These are phyloP conservation scores for Strobilomyces echinocephalus DNA, from an alignment of 768 basidiomycete genomes.

Conservation along the genomic window DNA sequence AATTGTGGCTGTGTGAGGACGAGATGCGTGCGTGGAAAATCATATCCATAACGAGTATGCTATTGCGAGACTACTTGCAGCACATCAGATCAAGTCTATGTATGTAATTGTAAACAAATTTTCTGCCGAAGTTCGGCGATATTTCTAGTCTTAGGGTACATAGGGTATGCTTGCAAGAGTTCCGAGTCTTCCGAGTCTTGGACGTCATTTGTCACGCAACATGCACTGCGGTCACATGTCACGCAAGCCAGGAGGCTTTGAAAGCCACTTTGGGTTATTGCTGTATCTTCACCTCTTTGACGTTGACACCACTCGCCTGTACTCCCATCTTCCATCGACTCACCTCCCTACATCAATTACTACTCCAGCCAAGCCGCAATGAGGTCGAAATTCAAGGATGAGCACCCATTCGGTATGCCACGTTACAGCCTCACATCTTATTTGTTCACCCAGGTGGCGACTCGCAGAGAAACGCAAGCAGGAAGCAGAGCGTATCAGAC, in stretches of 20 bases:
- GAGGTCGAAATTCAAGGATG: slow-evolving; percentile 98
- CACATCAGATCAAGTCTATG: too few species aligned
- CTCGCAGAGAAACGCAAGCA: slow-evolving; percentile 95
- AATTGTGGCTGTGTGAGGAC: too few species aligned
- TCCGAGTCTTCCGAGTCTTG: too few species aligned
- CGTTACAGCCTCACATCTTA: slow-evolving; percentile 30
- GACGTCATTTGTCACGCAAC: slow-evolving; percentile 7
- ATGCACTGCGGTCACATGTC: slow-evolving; percentile 28
- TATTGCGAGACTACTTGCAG: too few species aligned
- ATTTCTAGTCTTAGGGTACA: too few species aligned
- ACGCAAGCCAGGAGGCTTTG: slow-evolving; percentile 31
- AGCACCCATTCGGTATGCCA: slow-evolving; percentile 88
- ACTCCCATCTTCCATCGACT: slow-evolving; percentile 6
- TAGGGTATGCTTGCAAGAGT: too few species aligned
- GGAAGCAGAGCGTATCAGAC: slow-evolving; percentile 95
- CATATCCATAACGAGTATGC: too few species aligned
- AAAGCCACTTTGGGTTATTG: slow-evolving; percentile 23
- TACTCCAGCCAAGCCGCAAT: slow-evolving; percentile 36
- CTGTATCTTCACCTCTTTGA: slow-evolving; percentile 19
- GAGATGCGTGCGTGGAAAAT: too few species aligned
- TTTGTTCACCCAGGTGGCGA: slow-evolving; percentile 19
- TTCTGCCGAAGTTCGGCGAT: too few species aligned
- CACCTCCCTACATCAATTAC: slow-evolving; percentile 1
- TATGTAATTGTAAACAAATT: too few species aligned
- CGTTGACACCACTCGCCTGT: slow-evolving; percentile 24